phyloP scores from a whole-genome alignment of 495 filamentous ascomycete species.

The Lasiosphaeria miniovina region DNA sequence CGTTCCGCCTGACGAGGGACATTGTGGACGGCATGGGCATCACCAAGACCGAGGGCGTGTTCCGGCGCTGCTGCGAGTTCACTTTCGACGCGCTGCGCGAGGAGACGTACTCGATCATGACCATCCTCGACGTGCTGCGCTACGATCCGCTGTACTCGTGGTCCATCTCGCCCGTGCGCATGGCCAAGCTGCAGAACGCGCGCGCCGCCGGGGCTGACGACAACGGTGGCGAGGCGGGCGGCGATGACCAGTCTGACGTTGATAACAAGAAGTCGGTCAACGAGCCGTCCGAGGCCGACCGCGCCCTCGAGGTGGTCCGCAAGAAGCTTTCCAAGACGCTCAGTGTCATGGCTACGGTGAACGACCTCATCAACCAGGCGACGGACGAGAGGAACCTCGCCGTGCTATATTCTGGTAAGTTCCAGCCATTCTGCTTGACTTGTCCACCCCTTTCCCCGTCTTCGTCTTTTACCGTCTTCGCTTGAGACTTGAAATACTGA shows the following conservation, averaged over 20 bases:
- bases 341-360: constrained; percentile 91
- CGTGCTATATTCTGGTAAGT: constrained; percentile 82
- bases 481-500: constrained; percentile 1
- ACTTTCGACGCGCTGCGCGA: constrained; percentile 89
- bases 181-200: constrained; percentile 59
- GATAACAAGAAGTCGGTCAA: constrained; percentile 38
- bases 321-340: constrained; percentile 93
- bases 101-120: constrained; percentile 94
- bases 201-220: constrained; percentile 27
- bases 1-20: constrained; percentile 92
- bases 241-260: constrained; percentile 28
- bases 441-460: background rate
- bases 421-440: too few relatives aligned
- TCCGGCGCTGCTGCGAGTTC: constrained; percentile 95
- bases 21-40: constrained; percentile 97
- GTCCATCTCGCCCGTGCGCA: constrained; percentile 85
- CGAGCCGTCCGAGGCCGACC: constrained; percentile 86
- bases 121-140: constrained; percentile 89
- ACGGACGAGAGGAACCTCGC: constrained; percentile 91
- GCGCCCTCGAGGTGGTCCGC: constrained; percentile 84
- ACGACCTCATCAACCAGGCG: constrained; percentile 93
- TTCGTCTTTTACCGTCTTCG: background rate
- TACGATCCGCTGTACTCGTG: constrained; percentile 96
- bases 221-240: constrained; percentile 16
- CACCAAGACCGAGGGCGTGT: constrained; percentile 91